Evolutionary conservation across 306 rosid genomes (phyloP), one percentile per base, ranked within the genome.

Genomic region (Castanea sativa): DNA sequence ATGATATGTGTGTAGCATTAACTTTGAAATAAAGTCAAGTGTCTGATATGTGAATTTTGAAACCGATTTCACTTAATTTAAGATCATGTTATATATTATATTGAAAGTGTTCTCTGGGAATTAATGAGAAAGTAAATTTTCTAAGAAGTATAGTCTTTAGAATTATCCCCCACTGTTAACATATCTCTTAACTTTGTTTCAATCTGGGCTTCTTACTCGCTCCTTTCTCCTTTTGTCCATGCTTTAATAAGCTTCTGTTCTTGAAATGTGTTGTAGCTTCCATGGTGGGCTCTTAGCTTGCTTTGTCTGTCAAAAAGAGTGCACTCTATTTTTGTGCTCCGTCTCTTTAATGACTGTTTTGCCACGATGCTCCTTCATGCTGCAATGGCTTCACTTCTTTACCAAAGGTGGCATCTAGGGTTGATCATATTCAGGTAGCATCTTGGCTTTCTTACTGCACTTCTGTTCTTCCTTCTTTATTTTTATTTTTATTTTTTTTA

Each of bases 301-400:
- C 97, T 94, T 78, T 91, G 93, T 87, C 83, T 95, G 33, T 92
- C 97, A n/a, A 95, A 95, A 83, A 90, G 99, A 74, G 80, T 90
- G 85, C 97, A 95, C 82, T 92, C 99, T 67, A 95, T 95, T 65
- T 95, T 95, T 56, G 82, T 90, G 82, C 99, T 95, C 18, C 98
- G 99, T 52, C 94, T 95, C 64, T 95, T 95, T 59, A 95, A 92
- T 43, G 99, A 92, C 74, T 92, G 98, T 84, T 84, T 90, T 83
- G 92, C 99, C 65, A 88, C 89, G 92, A 84, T 76, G 4, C 91
- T 95, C 76, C 84, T 95, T 73, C 94, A 92, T 74, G 97, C 89
- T 80, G 87, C 98, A 45, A 79, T 95, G 76, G 92, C 89, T 73
- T 82, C 84, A 16, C 57, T 92, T 84, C 70, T 93, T 87, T 83